Conservation (phyloP, 352 stramenopile species). For the Globisporangium middletonii region DNA sequence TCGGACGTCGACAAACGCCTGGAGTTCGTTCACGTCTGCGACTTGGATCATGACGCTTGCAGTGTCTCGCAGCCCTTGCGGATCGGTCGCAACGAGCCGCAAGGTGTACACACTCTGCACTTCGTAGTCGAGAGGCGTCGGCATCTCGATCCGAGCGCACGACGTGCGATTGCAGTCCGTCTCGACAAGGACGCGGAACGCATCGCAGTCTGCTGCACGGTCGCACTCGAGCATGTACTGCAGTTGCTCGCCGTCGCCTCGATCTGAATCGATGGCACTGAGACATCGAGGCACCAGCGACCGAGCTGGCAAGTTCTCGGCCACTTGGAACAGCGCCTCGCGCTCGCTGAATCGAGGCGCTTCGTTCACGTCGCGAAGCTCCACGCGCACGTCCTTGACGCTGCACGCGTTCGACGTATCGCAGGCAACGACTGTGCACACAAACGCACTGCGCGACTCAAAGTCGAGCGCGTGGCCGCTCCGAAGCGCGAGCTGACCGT, state of each 20-base stretch:
- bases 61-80: constrained; percentile 14
- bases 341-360: constrained; percentile 28
- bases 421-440: constrained; percentile 46
- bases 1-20: constrained; percentile 29
- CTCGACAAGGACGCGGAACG: constrained; percentile 32
- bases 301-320: constrained; percentile 23
- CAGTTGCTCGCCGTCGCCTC: constrained; percentile 28
- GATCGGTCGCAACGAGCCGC: constrained; percentile 25
- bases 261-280: constrained; percentile 32
- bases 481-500: constrained; percentile 27
- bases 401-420: constrained; percentile 47
- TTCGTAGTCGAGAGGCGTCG: constrained; percentile 36
- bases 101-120: constrained; percentile 30
- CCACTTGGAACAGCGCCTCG: constrained; percentile 25
- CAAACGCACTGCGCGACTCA: constrained; percentile 26
- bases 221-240: constrained; percentile 34
- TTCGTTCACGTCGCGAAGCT: constrained; percentile 52
- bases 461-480: constrained; percentile 26
- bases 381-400: constrained; percentile 30
- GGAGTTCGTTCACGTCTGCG: constrained; percentile 44
- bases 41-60: constrained; percentile 29
- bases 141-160: constrained; percentile 37
- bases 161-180: constrained; percentile 23
- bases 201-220: constrained; percentile 22
- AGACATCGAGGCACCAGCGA: constrained; percentile 27